Evolutionary conservation across 768 basidiomycete genomes (phyloP), one percentile per base, ranked within the genome.

Genomic region (Glaciozyma martinii): DNA sequence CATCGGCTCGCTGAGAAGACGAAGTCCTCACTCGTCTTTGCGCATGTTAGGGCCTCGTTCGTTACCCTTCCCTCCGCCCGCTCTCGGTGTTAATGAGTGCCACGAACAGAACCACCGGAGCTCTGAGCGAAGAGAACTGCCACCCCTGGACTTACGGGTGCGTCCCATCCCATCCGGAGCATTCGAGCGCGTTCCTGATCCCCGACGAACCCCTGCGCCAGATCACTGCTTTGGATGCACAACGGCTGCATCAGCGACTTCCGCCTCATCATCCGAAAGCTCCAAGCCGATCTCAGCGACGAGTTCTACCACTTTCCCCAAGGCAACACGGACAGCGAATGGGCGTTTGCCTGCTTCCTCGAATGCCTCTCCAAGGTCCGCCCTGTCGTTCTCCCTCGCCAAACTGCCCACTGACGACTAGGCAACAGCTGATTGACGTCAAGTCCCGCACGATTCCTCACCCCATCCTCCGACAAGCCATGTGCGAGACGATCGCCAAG

Each of bases 291-390:
- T 32, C 77, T 99, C 19, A 80, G 87, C 0, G 93, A 99, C 74
- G 84, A 86, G 65, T 82, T 90, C 44, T 99, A 90, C 78, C 81
- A 89, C 60, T 81, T 84, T 71, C 91, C 93, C 2, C 85, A 88
- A 62, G 95, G 95, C 60, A 93, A 97, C 73, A 98, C 95, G 32
- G 94, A 99, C 77, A 93, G 90, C 5, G 93, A 99, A 80, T 97
- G 93, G 92, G 87, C 90, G 8, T 99, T 98, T 75, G 92, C 89
- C 12, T 78, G 94, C 58, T 88, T 93, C 76, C 77, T 98, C 37
- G 89, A 65, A n/a, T 59, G 59, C 25, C 59, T 68, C 21, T 29
- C 63, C 42, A 62, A 66, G 50, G 67, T 65, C 5, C 43, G 44
- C 2, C 25, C n/a, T 27, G 29, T 9, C 21, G 30, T 32, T 16